phyloP scores from a whole-genome alignment of 2,329 filamentous ascomycete species.

The Trichoderma semiorbis region DNA sequence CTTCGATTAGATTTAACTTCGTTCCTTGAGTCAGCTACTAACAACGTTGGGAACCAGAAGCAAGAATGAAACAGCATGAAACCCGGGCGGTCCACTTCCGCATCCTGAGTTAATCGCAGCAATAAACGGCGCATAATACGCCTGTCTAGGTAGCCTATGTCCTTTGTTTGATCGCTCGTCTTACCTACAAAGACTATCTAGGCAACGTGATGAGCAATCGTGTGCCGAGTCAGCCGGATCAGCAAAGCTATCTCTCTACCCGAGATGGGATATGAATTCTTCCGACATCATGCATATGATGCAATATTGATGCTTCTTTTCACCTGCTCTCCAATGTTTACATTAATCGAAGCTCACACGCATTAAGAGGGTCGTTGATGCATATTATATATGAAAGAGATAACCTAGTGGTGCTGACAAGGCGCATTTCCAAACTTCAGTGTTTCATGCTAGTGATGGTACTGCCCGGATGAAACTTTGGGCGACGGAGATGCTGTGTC shows the following conservation, averaged over 20 bases:
- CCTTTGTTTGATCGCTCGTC: not conserved
- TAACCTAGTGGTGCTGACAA: not conserved
- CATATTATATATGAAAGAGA: not conserved
- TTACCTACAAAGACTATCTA: not conserved
- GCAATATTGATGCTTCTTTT: not conserved
- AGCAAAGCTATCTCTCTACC: not conserved
- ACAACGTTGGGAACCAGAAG: not conserved
- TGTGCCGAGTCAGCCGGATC: not conserved
- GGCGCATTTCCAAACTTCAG: not conserved
- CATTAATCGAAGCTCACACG: not conserved
- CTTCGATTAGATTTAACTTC: not conserved
- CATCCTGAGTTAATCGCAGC: not conserved
- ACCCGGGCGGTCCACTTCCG: not conserved
- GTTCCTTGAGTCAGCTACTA: not conserved
- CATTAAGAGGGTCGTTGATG: not conserved
- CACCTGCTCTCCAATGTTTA: not conserved
- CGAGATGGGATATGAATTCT: not conserved
- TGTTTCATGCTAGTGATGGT: not conserved
- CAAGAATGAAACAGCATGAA: not conserved
- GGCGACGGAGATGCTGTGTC: not conserved
- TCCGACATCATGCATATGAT: not conserved
- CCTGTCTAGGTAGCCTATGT: not conserved
- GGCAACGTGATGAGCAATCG: not conserved
- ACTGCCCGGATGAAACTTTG: not conserved
- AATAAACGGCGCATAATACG: not conserved